Percentiles rank a stretch among this genome's conserved stretches.
Evolutionary conservation across 2,329 filamentous ascomycete genomes (phyloP).

Genomic region (Alternaria metachromatica): DNA sequence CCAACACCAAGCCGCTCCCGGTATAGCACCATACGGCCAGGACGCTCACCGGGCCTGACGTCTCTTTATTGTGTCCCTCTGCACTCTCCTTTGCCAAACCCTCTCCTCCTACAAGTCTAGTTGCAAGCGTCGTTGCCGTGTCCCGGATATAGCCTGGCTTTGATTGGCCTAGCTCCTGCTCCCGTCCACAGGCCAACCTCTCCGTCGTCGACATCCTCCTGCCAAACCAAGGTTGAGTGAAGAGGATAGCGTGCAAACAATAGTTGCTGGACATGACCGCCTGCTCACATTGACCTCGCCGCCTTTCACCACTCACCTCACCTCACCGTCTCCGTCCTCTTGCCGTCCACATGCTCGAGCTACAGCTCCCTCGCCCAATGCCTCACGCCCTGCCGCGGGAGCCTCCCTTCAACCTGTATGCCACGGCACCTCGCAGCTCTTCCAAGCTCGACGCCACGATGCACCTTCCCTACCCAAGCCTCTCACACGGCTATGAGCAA

Average conservation of each 20-base stretch:
- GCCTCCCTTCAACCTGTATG: constrained; percentile 43
- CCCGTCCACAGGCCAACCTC: constrained; percentile 18
- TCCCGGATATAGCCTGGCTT: constrained; percentile 40
- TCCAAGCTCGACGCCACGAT: constrained; percentile 41
- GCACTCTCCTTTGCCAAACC: constrained; percentile 25
- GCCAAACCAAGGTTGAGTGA: constrained; percentile 18
- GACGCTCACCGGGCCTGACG: constrained; percentile 12
- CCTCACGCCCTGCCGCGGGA: constrained; percentile 49
- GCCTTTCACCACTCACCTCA: constrained; percentile 14
- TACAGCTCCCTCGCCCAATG: constrained; percentile 51
- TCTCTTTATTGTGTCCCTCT: constrained; percentile 27
- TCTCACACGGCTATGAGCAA: constrained; percentile 31
- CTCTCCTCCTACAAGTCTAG: constrained; percentile 8
- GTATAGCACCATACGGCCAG: constrained; percentile 14
- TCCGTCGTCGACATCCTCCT: constrained; percentile 42
- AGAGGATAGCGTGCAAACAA: constrained; percentile 24
- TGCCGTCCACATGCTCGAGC: constrained; percentile 48
- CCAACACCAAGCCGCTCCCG: constrained; percentile 20
- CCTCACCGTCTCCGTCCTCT: constrained; percentile 7
- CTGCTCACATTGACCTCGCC: constrained; percentile 21
- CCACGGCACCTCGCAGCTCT: constrained; percentile 26
- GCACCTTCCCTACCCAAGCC: constrained; percentile 43
- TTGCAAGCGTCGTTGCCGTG: constrained; percentile 22
- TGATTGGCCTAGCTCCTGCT: constrained; percentile 39
- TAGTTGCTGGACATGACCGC: constrained; percentile 17